Percentiles rank a stretch among this genome's conserved stretches.
Evolutionary conservation across 495 filamentous ascomycete genomes (phyloP).

Genomic region (Lophium mytilinum): DNA sequence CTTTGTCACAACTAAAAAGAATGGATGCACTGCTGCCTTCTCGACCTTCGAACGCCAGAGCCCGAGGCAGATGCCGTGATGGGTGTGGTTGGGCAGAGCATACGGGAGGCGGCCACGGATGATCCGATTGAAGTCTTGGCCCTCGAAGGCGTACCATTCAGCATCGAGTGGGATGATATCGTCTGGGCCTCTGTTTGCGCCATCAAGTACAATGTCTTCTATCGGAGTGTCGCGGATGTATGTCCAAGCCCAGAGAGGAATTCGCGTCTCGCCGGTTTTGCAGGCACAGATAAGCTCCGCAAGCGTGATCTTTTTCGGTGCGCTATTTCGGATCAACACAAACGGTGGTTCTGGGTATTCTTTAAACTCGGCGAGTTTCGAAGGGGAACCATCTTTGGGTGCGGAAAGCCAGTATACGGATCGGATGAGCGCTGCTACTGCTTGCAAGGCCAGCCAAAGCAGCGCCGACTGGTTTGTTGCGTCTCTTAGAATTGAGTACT

Average conservation of each 20-base stretch:
- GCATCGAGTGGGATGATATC: neutral
- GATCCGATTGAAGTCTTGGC: neutral
- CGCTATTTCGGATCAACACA: neutral
- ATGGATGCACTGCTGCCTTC: neutral
- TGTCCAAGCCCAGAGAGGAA: conserved; percentile 1
- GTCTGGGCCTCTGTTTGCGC: neutral
- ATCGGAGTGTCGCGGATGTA: neutral
- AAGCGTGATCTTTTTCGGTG: neutral
- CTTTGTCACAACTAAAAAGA: neutral
- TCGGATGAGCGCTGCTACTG: neutral
- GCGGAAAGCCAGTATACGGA: neutral
- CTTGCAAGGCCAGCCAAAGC: neutral
- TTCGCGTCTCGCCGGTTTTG: neutral
- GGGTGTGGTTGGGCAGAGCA: neutral
- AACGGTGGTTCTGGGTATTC: neutral
- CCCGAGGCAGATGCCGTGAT: neutral
- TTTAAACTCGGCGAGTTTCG: no score
- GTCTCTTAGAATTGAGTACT: neutral
- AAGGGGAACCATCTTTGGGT: no score
- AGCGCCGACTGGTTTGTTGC: neutral
- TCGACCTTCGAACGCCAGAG: neutral
- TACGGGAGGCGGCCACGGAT: neutral
- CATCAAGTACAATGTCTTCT: neutral
- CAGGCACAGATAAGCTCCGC: conserved; percentile 1
- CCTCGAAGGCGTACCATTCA: neutral